Percentiles rank a stretch among this genome's conserved stretches.
Conservation (phyloP, 2,329 filamentous ascomycete genomes). For the Chaetothyriales sp. region DNA sequence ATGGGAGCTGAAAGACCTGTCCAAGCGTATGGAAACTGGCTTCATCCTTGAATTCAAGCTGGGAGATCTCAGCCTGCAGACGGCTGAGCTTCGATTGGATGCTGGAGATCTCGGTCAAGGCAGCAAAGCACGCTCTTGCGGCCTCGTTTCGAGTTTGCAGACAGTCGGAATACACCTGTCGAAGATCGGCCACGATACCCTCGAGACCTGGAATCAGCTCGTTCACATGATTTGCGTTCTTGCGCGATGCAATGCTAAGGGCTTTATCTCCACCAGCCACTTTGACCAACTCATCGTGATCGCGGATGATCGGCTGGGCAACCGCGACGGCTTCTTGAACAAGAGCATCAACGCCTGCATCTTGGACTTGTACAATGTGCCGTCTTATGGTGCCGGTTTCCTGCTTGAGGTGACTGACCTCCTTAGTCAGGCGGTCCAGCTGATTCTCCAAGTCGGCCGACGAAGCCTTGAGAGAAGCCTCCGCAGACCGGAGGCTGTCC, state of each 20-base stretch:
- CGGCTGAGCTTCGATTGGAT: conserved; percentile 62
- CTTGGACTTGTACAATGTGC: conserved; percentile 8
- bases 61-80: conserved; percentile 56
- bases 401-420: conserved; percentile 10
- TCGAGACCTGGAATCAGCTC: conserved; percentile 47
- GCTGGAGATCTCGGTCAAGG: conserved; percentile 69
- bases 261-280: conserved; percentile 53
- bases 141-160: conserved; percentile 50
- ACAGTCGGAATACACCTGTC: conserved; percentile 42
- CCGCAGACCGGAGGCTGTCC: conserved; percentile 7
- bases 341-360: conserved; percentile 12
- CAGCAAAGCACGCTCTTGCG: conserved; percentile 43
- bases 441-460: conserved; percentile 11
- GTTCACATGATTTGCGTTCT: conserved; percentile 47
- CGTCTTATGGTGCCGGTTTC: conserved; percentile 7
- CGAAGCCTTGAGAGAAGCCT: conserved; percentile 8
- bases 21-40: conserved; percentile 70
- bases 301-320: conserved; percentile 70
- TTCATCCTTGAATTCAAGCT: conserved; percentile 57
- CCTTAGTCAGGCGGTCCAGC: conserved; percentile 5
- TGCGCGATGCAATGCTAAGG: conserved; percentile 46
- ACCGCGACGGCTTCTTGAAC: conserved; percentile 62
- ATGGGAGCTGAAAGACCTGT: conserved; percentile 67
- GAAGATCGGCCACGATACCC: conserved; percentile 42
- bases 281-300: conserved; percentile 62